Conservation (phyloP, 306 rosid species). For the Sechiopsis laciniata region DNA sequence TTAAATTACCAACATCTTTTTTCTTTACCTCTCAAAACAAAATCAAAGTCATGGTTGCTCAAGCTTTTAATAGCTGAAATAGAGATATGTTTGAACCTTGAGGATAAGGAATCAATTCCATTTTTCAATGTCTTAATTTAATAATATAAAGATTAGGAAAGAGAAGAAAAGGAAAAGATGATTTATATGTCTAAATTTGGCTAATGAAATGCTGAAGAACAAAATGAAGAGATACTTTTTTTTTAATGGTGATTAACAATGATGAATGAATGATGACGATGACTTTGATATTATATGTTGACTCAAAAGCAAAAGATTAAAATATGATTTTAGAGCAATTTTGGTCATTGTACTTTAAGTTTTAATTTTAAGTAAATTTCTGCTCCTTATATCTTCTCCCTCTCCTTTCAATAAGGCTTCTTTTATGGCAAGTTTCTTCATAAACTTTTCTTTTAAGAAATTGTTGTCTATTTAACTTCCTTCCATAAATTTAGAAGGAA, state of each 20-base stretch:
- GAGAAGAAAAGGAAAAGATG: background rate
- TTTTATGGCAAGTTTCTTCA: too few species aligned
- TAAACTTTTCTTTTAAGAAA: too few species aligned
- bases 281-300: background rate
- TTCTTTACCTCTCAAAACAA: conserved; percentile 2
- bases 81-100: background rate
- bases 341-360: too few species aligned
- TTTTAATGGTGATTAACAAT: background rate
- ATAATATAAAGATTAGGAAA: conserved; percentile 6
- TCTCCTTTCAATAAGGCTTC: too few species aligned
- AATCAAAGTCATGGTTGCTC: background rate
- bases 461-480: too few species aligned
- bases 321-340: too few species aligned
- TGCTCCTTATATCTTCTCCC: too few species aligned
- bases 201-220: background rate
- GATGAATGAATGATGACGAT: background rate
- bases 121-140: background rate
- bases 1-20: background rate
- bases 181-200: background rate
- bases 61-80: background rate
- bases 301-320: background rate
- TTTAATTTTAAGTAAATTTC: too few species aligned
- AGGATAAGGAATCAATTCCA: conserved; percentile 18
- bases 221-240: background rate
- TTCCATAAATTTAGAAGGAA: too few species aligned